phyloP scores from a whole-genome alignment of 2,329 filamentous ascomycete species.

The Trichoderma sp. region DNA sequence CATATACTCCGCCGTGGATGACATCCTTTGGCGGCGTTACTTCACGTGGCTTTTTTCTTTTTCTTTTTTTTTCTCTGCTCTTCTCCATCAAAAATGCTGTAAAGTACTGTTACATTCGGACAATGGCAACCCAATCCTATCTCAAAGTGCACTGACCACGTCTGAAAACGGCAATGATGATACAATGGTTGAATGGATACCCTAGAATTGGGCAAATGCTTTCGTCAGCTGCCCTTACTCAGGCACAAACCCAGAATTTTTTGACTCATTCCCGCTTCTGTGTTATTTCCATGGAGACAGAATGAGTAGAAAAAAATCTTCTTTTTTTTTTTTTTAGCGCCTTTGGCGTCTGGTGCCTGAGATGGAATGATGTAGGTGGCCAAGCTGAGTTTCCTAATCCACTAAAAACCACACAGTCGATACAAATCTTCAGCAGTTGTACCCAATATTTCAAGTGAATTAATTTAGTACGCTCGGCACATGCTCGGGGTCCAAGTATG shows the following conservation, averaged over 20 bases:
- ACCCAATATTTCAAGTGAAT: neutral
- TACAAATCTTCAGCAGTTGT: neutral
- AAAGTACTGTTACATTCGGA: neutral
- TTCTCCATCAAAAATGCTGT: neutral
- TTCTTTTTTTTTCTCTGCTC: neutral
- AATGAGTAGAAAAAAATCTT: neutral
- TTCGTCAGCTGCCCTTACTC: conserved; percentile 1
- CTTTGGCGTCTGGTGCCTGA: neutral
- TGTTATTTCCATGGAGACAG: neutral
- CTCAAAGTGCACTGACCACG: neutral
- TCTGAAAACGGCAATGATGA: conserved; percentile 14
- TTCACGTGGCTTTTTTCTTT: neutral
- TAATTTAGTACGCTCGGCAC: neutral
- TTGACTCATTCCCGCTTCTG: neutral
- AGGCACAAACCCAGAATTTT: neutral
- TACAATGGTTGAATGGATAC: neutral
- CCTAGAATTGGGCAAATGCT: neutral
- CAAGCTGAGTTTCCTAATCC: neutral
- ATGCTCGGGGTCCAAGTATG: neutral
- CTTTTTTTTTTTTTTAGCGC: neutral
- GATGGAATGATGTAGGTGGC: conserved; percentile 12
- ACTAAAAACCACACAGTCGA: neutral
- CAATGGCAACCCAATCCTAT: neutral
- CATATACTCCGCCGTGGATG: neutral
- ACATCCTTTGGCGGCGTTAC: neutral